Base-by-base conservation (phyloP, 805 yeast genomes). In the Saccharomyces paradoxus region DNA sequence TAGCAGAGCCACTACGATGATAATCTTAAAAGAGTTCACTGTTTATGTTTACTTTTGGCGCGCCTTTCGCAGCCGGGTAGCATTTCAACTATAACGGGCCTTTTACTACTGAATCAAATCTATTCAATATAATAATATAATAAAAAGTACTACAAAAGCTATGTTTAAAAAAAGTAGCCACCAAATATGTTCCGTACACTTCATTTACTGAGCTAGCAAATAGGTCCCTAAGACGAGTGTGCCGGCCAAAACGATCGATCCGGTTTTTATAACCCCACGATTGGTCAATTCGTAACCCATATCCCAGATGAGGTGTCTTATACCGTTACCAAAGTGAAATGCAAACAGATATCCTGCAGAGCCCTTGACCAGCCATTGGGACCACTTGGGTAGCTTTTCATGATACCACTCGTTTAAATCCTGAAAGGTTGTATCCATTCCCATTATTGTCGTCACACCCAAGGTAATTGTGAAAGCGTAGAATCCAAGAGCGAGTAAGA, bases 281-380 rank as follows among this genome's bases (percentile, higher is more conserved):
- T 88, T 67, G 58, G 90, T 80, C 69, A 92, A 79, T 72, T 86
- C 87, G 62, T 75, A 77, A 70, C 96, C 96, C 53, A 83, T 71
- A 71, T 94, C 99, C 99, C 99, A 94, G 54, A 88, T 68, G 72
- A 92, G 76, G 72, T 94, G 99, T 80, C 99, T 89, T 59, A 92
- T 57, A 65, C 98, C 97, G 71, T 91, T 90, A 69, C 78, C 81
- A 50, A 80, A 66, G 73, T 94, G 99, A 86, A 81, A 91, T 31
- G 87, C 86, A 72, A 94, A 89, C 61, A 97, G 92, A 76, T 81
- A 81, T 8, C 94, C 82, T 67, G 85, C 81, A 44, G 81, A 66
- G 51, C 85, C 83, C 77, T 94, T 94, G 55, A 82, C 74, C 24
- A 77, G 75, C 55, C 80, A 62, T 73, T 90, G 87, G 46, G 79